These are phyloP conservation scores for Iberis amara DNA, from an alignment of 441 rosid genomes.

Conservation along the genomic window DNA sequence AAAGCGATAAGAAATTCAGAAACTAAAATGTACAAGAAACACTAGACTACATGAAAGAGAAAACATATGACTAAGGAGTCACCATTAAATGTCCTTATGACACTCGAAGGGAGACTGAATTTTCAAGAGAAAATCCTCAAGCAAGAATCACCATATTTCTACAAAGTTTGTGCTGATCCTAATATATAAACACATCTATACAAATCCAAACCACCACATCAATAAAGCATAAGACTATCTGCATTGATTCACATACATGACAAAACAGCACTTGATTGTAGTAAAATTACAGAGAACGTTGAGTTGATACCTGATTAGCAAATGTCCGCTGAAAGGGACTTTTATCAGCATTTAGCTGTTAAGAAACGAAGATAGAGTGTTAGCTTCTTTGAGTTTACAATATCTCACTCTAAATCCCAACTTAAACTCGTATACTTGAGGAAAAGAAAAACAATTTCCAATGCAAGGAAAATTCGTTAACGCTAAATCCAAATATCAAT, in stretches of 20 bases:
- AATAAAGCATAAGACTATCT: not conserved
- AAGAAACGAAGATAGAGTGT: slow-evolving; percentile 25
- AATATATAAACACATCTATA: too few relatives aligned
- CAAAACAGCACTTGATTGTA: slow-evolving; percentile 7
- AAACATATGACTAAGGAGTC: too few relatives aligned
- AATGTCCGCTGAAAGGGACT: slow-evolving; percentile 92
- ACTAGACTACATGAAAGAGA: too few relatives aligned
- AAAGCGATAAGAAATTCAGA: too few relatives aligned
- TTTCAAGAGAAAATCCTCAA: too few relatives aligned
- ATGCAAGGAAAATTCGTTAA: slow-evolving; percentile 7
- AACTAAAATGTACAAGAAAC: too few relatives aligned
- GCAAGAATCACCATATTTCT: too few relatives aligned
- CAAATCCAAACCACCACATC: too few relatives aligned
- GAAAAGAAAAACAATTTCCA: not conserved
- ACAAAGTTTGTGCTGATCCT: too few relatives aligned
- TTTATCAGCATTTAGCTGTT: slow-evolving; percentile 80
- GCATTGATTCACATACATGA: not conserved
- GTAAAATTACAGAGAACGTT: slow-evolving; percentile 8
- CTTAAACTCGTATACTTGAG: not conserved
- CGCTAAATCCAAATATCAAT: not conserved
- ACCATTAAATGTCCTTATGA: too few relatives aligned
- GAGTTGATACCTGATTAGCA: slow-evolving; percentile 70
- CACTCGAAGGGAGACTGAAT: too few relatives aligned
- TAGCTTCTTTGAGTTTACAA: slow-evolving; percentile 11
- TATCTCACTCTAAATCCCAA: not conserved